These are phyloP conservation scores for Ophiostoma sp. DNA, from an alignment of 2,329 filamentous ascomycete genomes.

Conservation along the genomic window DNA sequence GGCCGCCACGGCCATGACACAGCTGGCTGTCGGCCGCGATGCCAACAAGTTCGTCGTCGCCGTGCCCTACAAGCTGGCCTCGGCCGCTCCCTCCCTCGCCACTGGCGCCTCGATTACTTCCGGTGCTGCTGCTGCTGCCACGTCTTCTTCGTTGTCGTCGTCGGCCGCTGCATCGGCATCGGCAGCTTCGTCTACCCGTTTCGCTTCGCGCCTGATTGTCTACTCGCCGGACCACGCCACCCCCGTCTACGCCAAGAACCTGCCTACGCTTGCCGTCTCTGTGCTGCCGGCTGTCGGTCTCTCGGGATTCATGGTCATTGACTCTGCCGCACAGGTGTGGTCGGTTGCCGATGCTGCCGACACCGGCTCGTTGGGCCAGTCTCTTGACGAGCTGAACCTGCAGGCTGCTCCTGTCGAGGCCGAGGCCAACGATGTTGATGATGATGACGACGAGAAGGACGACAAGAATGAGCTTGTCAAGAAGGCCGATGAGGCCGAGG, in stretches of 20 bases:
- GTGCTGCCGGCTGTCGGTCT: constrained; percentile 59
- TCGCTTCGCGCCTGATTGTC: constrained; percentile 56
- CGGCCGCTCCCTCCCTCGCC: neutral
- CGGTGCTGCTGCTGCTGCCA: neutral
- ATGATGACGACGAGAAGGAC: constrained; percentile 28
- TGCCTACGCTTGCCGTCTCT: constrained; percentile 57
- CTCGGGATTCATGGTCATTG: constrained; percentile 69
- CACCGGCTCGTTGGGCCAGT: constrained; percentile 49
- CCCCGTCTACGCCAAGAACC: constrained; percentile 54
- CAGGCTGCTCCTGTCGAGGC: constrained; percentile 35
- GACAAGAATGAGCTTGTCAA: neutral
- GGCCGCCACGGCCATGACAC: constrained; percentile 43
- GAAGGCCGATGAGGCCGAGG: constrained; percentile 29
- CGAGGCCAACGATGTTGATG: constrained; percentile 29
- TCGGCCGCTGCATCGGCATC: neutral
- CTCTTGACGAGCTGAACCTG: constrained; percentile 51
- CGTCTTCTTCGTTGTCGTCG: neutral
- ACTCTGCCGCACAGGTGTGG: constrained; percentile 69
- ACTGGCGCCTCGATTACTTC: neutral
- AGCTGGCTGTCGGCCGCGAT: constrained; percentile 64
- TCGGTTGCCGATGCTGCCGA: constrained; percentile 56
- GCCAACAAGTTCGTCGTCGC: constrained; percentile 63
- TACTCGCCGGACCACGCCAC: constrained; percentile 56
- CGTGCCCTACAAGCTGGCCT: constrained; percentile 36
- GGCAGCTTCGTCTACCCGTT: constrained; percentile 26